Base-by-base conservation (phyloP, 2,329 filamentous ascomycete species). In the Lachnum nothofagi region DNA sequence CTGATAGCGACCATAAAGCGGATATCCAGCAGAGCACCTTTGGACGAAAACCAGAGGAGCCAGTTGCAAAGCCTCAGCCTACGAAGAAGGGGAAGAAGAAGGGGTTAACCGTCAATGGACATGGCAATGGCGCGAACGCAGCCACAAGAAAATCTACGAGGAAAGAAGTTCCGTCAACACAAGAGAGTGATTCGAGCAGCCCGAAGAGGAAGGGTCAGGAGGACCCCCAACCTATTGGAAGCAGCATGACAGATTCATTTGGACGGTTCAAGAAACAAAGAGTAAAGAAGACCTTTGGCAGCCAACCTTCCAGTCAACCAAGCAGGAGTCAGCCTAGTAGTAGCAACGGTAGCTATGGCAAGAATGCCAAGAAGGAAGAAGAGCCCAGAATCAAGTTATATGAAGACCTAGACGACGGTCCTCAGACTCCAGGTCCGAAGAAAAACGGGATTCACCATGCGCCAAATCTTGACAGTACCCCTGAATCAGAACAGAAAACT, bases 121-220 rank as follows among this genome's bases (percentile, higher is more conserved):
- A n/a, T 19, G n/a, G 12, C 19, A 44, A 41, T 29, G 17, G n/a
- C n/a, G 9, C 25, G 22, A 25, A 7, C 25, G 41, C 29, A 14
- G 22, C 4, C 14, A 35, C 42, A 8, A 44, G 42, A 23, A 35
- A 16, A 22, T 25, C 42, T 22, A 35, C 27, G 5, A 44, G 17
- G 19, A 23, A 19, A 6, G 10, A n/a, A 16, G 27, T 29, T 27
- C 16, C 22, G 16, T 40, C 25, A 9, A 39, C 35, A 33, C 44
- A 41, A 31, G 44, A 46, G 3, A 41, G 25, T 46, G 23, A 25
- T 5, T 41, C 14, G 27, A 34, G 22, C 17, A 52, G 44, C 24
- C 44, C 48, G 2, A 61, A 60, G 48, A 55, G 58, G 34, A 61
- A 58, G 38, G 44, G 29, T 5, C 31, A 49, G 19, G 51, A 54